Evolutionary conservation across 805 yeast species (phyloP), one percentile per base, ranked within the genome.

Genomic region (Starmerella apicola): DNA sequence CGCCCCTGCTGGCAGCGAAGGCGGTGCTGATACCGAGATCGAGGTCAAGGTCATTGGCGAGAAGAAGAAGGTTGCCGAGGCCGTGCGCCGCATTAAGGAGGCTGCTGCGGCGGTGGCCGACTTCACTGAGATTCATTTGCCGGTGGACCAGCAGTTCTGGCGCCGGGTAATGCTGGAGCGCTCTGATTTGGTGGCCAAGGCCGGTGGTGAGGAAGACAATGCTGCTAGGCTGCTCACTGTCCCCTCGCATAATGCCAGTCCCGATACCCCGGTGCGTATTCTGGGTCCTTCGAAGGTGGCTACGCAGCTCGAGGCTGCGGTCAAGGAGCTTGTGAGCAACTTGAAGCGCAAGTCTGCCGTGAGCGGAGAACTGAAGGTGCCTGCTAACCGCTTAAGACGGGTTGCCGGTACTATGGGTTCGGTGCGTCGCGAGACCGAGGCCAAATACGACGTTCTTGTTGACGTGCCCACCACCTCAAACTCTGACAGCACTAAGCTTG

Each of bases 381-480:
- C 91, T 30, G 74, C 75, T 56, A 79, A 75, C 43, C 79, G 78
- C 55, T 88, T 82, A 52, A 72, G 83, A 51, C 67, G 74, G 8
- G 55, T 88, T 37, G 74, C 88, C 58, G 97, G 97, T 29, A 76
- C 84, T 28, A 75, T 76, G 42, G 96, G 97, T 32, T 54, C 74
- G 10, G 70, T 71, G 43, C 82, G 88, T 61, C 78, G 79, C 50
- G 65, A 72, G 9, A 59, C 84, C 47, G 88, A 84, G 63, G 65
- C 71, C 13, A 82, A 79, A 52, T 81, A 70, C 58, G 65, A 67
- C 12, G 86, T 82, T 36, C 56, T 59, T 21, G 59, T 88, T 40
- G 66, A 65, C 34, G 71, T 88, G 54, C 96, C 96, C 48, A 70
- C 69, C 54, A 52, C 48, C 16, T 22, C 34, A 34, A 24, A 4